A percentile compares a stretch with the other conserved stretches of the same genome.
These are phyloP conservation scores for Neurospora sp. DNA, from an alignment of 495 filamentous ascomycete genomes.

Conservation along the genomic window DNA sequence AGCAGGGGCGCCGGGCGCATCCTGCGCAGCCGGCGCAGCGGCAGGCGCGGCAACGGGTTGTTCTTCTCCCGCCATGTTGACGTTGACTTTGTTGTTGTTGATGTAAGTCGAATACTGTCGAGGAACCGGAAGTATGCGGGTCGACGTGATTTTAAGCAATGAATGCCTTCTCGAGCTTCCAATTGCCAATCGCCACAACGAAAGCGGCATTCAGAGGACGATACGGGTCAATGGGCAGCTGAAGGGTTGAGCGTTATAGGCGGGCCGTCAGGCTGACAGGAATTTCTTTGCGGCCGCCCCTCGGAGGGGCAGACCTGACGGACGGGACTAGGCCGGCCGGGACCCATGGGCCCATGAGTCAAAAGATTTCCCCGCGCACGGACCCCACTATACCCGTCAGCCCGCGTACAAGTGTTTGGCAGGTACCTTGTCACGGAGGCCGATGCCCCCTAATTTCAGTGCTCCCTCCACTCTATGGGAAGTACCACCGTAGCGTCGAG, in stretches of 20 bases:
- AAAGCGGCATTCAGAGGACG: conserved; percentile 21
- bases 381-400: not conserved
- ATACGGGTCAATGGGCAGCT: conserved; percentile 14
- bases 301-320: not conserved
- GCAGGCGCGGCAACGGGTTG: conserved; percentile 4
- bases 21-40: conserved; percentile 1
- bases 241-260: not conserved
- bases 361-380: not conserved
- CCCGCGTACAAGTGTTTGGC: not conserved
- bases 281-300: not conserved
- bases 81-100: not conserved
- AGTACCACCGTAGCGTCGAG: not conserved
- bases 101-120: conserved; percentile 11
- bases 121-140: conserved; percentile 8
- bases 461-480: not conserved
- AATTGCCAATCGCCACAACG: conserved; percentile 19
- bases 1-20: conserved; percentile 9
- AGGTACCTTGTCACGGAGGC: not conserved
- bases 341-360: not conserved
- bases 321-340: not conserved
- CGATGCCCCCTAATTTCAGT: not conserved
- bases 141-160: conserved; percentile 13
- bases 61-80: conserved; percentile 15
- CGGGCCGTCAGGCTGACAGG: not conserved
- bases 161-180: conserved; percentile 14